Conservation (phyloP, 306 rosid species). For the Amphicarpaea edgeworthii region DNA sequence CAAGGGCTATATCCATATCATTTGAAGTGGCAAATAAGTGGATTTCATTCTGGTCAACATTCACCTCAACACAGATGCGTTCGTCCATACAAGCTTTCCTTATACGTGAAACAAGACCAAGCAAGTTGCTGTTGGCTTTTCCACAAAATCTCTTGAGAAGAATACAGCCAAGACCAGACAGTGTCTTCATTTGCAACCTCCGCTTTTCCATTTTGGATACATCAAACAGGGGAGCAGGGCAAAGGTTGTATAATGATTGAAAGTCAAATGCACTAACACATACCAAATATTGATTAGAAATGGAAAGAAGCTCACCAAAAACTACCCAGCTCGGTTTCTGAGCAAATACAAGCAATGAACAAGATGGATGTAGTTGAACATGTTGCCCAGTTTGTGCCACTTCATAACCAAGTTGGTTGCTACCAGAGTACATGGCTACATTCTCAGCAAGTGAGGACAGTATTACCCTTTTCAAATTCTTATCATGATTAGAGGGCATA, state of each 20-base stretch:
- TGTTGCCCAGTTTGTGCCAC: conserved; percentile 82
- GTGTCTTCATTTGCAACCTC: conserved; percentile 60
- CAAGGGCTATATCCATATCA: conserved; percentile 60
- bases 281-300: conserved; percentile 71
- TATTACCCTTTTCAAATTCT: conserved; percentile 65
- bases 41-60: conserved; percentile 66
- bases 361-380: conserved; percentile 89
- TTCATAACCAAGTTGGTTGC: conserved; percentile 81
- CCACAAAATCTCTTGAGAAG: conserved; percentile 89
- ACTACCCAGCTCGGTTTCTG: conserved; percentile 97
- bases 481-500: conserved; percentile 60
- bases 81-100: conserved; percentile 66
- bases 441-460: conserved; percentile 87
- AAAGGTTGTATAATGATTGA: conserved; percentile 56
- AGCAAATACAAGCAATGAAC: conserved; percentile 80
- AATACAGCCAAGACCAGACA: conserved; percentile 75
- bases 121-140: conserved; percentile 65
- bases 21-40: conserved; percentile 65
- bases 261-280: conserved; percentile 80
- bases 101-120: conserved; percentile 59
- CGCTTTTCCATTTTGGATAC: conserved; percentile 61
- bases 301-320: conserved; percentile 79
- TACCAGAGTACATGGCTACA: conserved; percentile 92
- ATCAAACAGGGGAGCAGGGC: conserved; percentile 76
- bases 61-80: conserved; percentile 72